Base-by-base conservation (phyloP, 805 yeast species). In the Starmera amethionina region DNA sequence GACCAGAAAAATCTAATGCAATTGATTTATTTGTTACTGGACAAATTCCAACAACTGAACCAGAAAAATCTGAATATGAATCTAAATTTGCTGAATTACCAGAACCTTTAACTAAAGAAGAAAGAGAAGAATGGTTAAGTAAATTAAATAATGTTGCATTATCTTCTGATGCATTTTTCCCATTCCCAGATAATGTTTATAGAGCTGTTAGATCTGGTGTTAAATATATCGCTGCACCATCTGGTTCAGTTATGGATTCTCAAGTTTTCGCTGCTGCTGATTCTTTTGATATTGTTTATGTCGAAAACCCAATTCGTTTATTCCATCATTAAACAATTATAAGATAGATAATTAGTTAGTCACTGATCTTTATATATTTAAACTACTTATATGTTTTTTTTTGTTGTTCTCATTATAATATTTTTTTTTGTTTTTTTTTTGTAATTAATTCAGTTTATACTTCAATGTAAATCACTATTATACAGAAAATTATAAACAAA, bases 101-200 rank as follows among this genome's bases (percentile, higher is more conserved):
- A 51, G 72, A 67, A 52, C 96, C 96, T 40, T 72, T 93, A 52
- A 80, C 95, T 39, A 66, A 64, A 25, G 78, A 72, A 48, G 98
- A 93, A 72, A 86, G 90, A 67, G 68, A 70, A 48, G 95, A 84
- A 55, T 93, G 97, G 97, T 66, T 82, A 49, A 54, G 67, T 46
- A 77, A 88, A 68, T 74, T 88, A 63, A 76, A 70, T 44, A 79
- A 85, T 54, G 99, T 93, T 42, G 88, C 97, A 11, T 72, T 89
- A 53, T 82, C 96, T 14, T 88, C 97, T 4, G 99, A 93, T 62
- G 99, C 99, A 27, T 93, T 93, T 79, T 93, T 93, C 95, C 99
- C 99, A 67, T 93, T 93, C 93, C 93, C 97, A 50, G 99, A 93
- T 66, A 93, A 93, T 60, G 96, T 93, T 52, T 88, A 90, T 78